Evolutionary conservation across 1,284 basidiomycete genomes (phyloP).

Genomic region (Sporisorium reilianum): DNA sequence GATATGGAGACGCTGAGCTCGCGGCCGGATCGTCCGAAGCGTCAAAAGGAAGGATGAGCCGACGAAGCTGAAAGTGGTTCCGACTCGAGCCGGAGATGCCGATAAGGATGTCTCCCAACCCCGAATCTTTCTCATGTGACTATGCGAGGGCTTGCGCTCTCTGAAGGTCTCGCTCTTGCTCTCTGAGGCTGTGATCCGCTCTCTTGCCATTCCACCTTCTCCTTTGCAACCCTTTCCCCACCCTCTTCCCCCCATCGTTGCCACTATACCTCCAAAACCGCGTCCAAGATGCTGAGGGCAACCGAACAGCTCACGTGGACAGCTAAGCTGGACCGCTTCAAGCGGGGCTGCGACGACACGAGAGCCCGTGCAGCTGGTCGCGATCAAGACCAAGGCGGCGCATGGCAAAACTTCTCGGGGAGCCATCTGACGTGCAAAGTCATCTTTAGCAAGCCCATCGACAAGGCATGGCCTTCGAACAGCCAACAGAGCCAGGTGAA

Average conservation of each 20-base stretch:
- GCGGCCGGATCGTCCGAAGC: background rate
- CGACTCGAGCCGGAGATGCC: background rate
- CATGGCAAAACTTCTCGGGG: constrained; percentile 35
- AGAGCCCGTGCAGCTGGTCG: background rate
- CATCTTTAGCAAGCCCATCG: constrained; percentile 25
- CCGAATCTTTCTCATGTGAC: too few species aligned
- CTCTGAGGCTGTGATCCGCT: background rate
- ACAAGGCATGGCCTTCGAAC: constrained; percentile 9
- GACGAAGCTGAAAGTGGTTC: too few species aligned
- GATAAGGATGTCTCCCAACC: too few species aligned
- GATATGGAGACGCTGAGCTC: background rate
- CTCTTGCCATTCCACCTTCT: background rate
- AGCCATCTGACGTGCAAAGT: constrained; percentile 27
- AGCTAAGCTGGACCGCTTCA: constrained; percentile 20
- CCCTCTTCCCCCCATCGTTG: background rate
- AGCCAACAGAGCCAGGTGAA: background rate
- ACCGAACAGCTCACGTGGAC: constrained; percentile 28
- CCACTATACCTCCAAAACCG: background rate
- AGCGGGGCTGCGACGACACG: constrained; percentile 13
- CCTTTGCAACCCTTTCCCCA: background rate
- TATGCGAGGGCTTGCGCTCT: too few species aligned
- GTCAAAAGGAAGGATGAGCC: background rate
- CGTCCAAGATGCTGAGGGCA: constrained; percentile 1
- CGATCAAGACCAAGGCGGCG: background rate
- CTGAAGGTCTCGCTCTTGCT: too few species aligned